Evolutionary conservation across 2,329 filamentous ascomycete species (phyloP), one percentile per base, ranked within the genome.

Genomic region (Aspergillus unguis): DNA sequence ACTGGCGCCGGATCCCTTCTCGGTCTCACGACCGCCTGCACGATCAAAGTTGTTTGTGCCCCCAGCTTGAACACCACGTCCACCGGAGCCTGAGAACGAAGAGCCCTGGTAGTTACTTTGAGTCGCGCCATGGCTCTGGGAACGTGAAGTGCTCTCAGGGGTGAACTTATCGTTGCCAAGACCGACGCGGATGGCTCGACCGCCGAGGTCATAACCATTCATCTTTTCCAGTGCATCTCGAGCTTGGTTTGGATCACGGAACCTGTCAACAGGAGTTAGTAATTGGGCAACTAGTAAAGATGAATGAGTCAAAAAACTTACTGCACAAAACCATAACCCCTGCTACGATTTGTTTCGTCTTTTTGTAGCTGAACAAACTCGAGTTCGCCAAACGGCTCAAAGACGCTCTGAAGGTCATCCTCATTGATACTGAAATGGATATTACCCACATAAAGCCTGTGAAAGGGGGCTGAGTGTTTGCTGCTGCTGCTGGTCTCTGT

Each of bases 141-240:
- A 95, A 76, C 90, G 90, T 78, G 95, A 90, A 69, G 90, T 88
- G 75, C 90, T 96, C 75, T 97, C 94, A 68, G 92, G 88, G 75
- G 92, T 97, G 77, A 97, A 97, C 84, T 97, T 97, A 88, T 99
- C 94, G 79, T 96, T 99, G 76, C 94, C 94, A 78, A 99, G 90
- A 75, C 94, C 94, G 74, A 99, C 95, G 71, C 94, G 91, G 72
- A 99, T 97, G 59, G 92, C 91, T 71, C 94, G 92, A 75, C 92
- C 92, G 66, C 94, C 94, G 64, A 99, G 85, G 76, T 97, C 94
- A 77, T 97, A 99, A 60, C 92, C 92, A 75, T 99, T 99, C 92
- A 99, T 96, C 77, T 96, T 96, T 74, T 96, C 91, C 59, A 99
- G 80, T 57, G 94, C 95, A 72, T 96, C 90, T 69, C 92, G 90